Evolutionary conservation across 1,284 basidiomycete genomes (phyloP), one percentile per base, ranked within the genome.

Genomic region (Marasmius sp.): DNA sequence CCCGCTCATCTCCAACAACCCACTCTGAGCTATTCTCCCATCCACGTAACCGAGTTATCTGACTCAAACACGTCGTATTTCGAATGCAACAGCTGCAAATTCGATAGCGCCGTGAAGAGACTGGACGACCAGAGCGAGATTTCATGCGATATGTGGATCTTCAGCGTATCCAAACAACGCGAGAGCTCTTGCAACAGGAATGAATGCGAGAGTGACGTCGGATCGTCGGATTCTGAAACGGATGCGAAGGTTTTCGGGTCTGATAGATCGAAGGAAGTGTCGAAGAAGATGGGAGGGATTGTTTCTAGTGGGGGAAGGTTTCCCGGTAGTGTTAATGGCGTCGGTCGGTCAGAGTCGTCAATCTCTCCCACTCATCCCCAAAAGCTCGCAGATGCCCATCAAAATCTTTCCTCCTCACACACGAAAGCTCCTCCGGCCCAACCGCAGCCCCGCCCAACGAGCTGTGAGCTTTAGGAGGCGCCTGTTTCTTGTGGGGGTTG

Each of bases 21-120:
- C 95, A 64, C 87, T 87, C 66, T 88, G 85, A 0, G 94, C 92
- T 27, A 88, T 85, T 59, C 87, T 85, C 64, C 87, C 83, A 66
- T 96, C 93, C 2, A 98, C 89, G 33, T 91, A 99, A 82, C 34
- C 86, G 79, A 5, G 83, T 79, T 64, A 98, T 94, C 59, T 92
- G 88, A 27, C 80, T 75, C 5, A 98, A 80, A 69, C 95, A 97
- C 36, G 89, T 85, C 39, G 89, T 84, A 0, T 72, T 98, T 94
- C 6, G 91, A 87, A 69, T 95, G 93, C 6, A 99, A 85, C 65
- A 95, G 91, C 70, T 98, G 93, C 10, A 99, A 81, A 72, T 98
- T 98, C 9, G 94, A 88, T 22, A 99, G 85, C 1, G 97, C 97
- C 0, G 95, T 92, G 71, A 99, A 99, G 84, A 99, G 98, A 2